Base-by-base conservation (phyloP, 371 early-diverging fungal genomes). In the Rhizopus arrhizus region DNA sequence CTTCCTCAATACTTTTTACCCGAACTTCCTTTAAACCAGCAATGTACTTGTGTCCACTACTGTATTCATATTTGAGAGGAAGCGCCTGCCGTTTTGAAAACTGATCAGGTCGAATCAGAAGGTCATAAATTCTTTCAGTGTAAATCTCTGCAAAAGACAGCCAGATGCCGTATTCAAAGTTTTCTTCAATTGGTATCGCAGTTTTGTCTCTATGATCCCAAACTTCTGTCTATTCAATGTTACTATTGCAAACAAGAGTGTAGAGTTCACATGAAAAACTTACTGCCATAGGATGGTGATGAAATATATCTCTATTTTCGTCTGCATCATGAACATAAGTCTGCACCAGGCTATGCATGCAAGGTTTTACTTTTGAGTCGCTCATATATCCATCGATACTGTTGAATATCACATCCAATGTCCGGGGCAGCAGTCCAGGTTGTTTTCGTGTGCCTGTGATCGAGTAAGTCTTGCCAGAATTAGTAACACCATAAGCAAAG, bases 101-200 rank as follows among this genome's bases (percentile, higher is more conserved):
- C 8, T 55, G 49, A 28, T 68, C 59, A 1, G 74, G 73, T 3
- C 62, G 69, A 16, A 66, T 82, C 40, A 95, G 68, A 36, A 95
- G 75, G 65, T 95, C 96, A 64, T 85, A 90, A 0, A 94, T 80
- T 56, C 86, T 84, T 66, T 94, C 95, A 49, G 88, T 91, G 65
- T 93, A 93, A 12, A 95, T 82, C 65, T 95, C 94, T 15, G 86
- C 80, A 72, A 86, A 91, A 4, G 90, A 89, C 36, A 89, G 78
- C 81, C 88, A 89, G 12, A 90, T 77, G 16, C 86, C 74, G 64
- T 88, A 91, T 56, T 81, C 83, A 72, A 78, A 86, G 16, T 80
- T 77, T n/a, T 71, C 35, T 22, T 80, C 77, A n/a, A 83, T 64
- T 12, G 48, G 48, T 28, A 48, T 48, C 22, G 15, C 22, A 4